Percentiles rank a stretch among this genome's conserved stretches.
These are phyloP conservation scores for Phaeomoniella chlamydospora DNA, from an alignment of 2,329 filamentous ascomycete species.

Conservation along the genomic window DNA sequence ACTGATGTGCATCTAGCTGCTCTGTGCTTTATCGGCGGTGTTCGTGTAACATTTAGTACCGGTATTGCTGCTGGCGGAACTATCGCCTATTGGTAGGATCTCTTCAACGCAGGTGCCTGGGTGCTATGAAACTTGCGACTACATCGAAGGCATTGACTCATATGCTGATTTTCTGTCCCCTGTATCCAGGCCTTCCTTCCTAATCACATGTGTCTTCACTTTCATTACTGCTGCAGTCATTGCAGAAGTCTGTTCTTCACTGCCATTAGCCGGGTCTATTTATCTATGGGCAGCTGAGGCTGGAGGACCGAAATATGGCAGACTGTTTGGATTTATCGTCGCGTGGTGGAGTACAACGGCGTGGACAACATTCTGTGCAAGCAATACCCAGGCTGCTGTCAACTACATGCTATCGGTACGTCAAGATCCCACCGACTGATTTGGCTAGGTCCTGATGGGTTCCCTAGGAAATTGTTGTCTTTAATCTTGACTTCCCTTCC, in stretches of 20 bases:
- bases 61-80: conserved; percentile 47
- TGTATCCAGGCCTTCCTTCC: conserved; percentile 46
- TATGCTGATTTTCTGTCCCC: too few relatives aligned
- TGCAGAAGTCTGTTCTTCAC: conserved; percentile 45
- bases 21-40: conserved; percentile 35
- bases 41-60: conserved; percentile 46
- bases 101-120: too few relatives aligned
- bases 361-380: conserved; percentile 44
- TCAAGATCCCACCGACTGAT: too few relatives aligned
- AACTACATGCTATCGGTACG: conserved; percentile 39
- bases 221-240: conserved; percentile 47
- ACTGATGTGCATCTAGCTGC: conserved; percentile 28
- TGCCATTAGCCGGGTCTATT: conserved; percentile 44
- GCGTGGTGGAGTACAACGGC: conserved; percentile 50
- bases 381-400: conserved; percentile 34
- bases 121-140: too few relatives aligned
- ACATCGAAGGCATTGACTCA: too few relatives aligned
- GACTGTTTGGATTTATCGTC: conserved; percentile 45
- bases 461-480: conserved; percentile 41
- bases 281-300: conserved; percentile 49
- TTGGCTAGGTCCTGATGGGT: conserved; percentile 5
- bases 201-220: conserved; percentile 45
- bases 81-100: conserved; percentile 40
- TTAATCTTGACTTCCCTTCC: conserved; percentile 39
- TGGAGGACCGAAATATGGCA: conserved; percentile 39